Base-by-base conservation (phyloP, 228 moss, liverwort and hornwort genomes). In the Sphagnum magellanicum region DNA sequence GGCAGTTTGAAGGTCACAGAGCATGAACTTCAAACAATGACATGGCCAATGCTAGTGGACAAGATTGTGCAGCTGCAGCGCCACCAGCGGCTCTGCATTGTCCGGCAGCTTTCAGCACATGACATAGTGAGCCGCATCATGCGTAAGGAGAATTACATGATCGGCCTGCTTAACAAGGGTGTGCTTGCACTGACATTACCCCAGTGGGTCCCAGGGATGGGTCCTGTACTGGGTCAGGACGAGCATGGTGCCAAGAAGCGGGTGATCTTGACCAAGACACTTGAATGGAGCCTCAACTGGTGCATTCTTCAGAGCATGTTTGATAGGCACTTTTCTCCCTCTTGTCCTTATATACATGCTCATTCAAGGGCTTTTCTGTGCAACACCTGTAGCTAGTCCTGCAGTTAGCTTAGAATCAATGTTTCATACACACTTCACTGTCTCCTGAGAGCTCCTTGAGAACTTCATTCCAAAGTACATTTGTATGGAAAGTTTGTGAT, bases 221-320 rank as follows among this genome's bases (percentile, higher is more conserved):
- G 98, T 52, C 83, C 89, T 63, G 84, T 86, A 66, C 67, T 89
- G 16, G 78, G 82, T 55, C 84, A 84, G 69, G 68, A 75, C 4
- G 78, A 87, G 16, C 82, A 74, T 71, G 83, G 78, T 60, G 70
- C 70, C 76, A 83, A 80, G 61, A 92, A 90, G 83, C 85, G 94
- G 16, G 73, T 94, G 53, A 77, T 98, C 71, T 79, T 94, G 74
- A 94, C 98, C 50, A 94, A 98, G 76, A 88, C 92, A 59, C 85
- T 98, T 73, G 98, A 98, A 72, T 98, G 98, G 98, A 94, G 94
- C 71, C 78, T 98, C 14, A 92, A 92, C 68, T 98, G 98, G 98
- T 98, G 98, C 74, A 89, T 98, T 70, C 86, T 98, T 69, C 94
- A 98, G 58, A 86, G 94, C 57, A 94, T 98, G 98, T 98, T 98